A percentile compares a stretch with the other conserved stretches of the same genome.
These are phyloP conservation scores for Rhynchospora pubera DNA, from an alignment of 176 grass and related monocot genomes.

Conservation along the genomic window DNA sequence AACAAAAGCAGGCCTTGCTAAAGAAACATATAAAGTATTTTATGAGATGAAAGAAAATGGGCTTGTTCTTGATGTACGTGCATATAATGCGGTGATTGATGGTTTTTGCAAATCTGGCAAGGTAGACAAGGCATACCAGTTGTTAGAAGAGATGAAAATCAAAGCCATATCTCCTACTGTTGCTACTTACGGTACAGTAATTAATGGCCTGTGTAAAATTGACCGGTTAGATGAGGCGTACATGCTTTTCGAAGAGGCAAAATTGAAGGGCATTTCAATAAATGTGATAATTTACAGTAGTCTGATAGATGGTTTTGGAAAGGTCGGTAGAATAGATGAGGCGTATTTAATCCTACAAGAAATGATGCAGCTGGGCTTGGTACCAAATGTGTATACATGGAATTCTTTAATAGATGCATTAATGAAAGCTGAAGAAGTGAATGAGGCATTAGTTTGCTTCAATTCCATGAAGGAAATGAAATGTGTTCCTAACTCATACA, in stretches of 20 bases:
- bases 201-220: constrained; percentile 94
- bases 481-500: constrained; percentile 69
- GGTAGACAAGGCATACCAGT: constrained; percentile 82
- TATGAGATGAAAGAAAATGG: constrained; percentile 85
- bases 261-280: constrained; percentile 56
- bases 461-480: constrained; percentile 92
- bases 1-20: constrained; percentile 79
- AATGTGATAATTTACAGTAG: constrained; percentile 92
- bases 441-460: constrained; percentile 87
- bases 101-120: constrained; percentile 94
- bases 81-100: constrained; percentile 82
- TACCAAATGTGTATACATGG: constrained; percentile 91
- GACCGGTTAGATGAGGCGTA: constrained; percentile 94
- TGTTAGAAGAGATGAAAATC: constrained; percentile 86
- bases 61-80: constrained; percentile 62
- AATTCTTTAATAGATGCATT: constrained; percentile 86
- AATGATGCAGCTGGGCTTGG: constrained; percentile 88
- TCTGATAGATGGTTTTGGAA: constrained; percentile 92
- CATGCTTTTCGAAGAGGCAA: constrained; percentile 98
- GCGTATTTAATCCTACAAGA: constrained; percentile 95
- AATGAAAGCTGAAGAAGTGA: constrained; percentile 91
- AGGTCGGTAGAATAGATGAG: constrained; percentile 94
- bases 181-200: constrained; percentile 77
- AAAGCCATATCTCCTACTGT: constrained; percentile 56
- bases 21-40: constrained; percentile 85